phyloP scores from a whole-genome alignment of 2,329 filamentous ascomycete genomes.

The Colletotrichum sublineola region DNA sequence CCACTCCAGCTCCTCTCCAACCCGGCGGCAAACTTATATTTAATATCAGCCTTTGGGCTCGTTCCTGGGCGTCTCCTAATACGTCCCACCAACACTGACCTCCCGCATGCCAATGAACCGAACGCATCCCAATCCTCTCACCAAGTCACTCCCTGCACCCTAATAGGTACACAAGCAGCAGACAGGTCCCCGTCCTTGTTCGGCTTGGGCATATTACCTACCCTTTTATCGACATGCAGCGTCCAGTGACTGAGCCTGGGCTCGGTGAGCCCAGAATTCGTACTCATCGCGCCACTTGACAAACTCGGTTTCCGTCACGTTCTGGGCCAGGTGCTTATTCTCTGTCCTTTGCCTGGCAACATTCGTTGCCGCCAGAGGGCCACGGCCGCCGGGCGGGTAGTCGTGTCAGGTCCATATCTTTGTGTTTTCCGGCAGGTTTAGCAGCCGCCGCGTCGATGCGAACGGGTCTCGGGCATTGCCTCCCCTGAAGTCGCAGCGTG shows the following conservation, averaged over 20 bases:
- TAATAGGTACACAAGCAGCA: conserved; percentile 56
- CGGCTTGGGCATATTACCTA: conserved; percentile 56
- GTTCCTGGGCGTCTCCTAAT: not conserved
- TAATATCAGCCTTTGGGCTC: too few relatives aligned
- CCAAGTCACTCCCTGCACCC: conserved; percentile 61
- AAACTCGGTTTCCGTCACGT: conserved; percentile 58
- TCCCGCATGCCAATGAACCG: not conserved
- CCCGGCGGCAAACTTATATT: not conserved
- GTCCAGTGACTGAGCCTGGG: conserved; percentile 64
- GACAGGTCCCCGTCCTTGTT: conserved; percentile 48
- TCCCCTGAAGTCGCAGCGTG: conserved; percentile 64
- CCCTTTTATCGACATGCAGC: conserved; percentile 67
- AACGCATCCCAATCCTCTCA: conserved; percentile 49
- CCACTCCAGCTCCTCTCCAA: not conserved
- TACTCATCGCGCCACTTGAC: conserved; percentile 58
- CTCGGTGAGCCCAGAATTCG: conserved; percentile 59
- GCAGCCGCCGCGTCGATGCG: conserved; percentile 57
- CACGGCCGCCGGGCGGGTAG: conserved; percentile 57
- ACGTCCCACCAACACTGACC: not conserved
- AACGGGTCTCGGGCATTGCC: conserved; percentile 61
- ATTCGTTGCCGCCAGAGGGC: conserved; percentile 56
- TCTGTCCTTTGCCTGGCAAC: conserved; percentile 59
- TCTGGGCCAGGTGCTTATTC: conserved; percentile 64
- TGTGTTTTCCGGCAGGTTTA: conserved; percentile 57
- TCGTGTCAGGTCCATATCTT: conserved; percentile 69